Evolutionary conservation across 2,329 filamentous ascomycete genomes (phyloP), one percentile per base, ranked within the genome.

Genomic region (Furcasterigmium furcatum): DNA sequence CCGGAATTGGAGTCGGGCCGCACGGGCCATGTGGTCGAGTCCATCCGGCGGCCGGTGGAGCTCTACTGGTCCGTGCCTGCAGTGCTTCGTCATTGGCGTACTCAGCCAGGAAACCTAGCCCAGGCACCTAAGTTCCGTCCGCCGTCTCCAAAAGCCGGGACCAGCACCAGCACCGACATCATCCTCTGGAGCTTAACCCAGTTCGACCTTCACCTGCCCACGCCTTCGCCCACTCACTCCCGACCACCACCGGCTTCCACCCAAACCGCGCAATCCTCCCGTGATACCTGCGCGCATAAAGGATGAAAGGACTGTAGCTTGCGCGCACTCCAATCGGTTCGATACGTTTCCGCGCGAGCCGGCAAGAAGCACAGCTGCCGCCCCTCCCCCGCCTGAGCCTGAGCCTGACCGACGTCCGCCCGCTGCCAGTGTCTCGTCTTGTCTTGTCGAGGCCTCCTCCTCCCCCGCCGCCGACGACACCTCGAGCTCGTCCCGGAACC

Each of bases 111-210:
- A 21, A 27, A 27, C 24, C 24, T n/a, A 32, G 18, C 10, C 39
- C 27, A 41, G 25, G 14, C 27, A 27, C n/a, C 22, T n/a, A n/a
- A n/a, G n/a, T 40, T 16, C 38, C 13, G 21, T 19, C 27, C 27
- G 18, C 27, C 39, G 7, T 21, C 13, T 12, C 38, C 38, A 39
- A 21, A 3, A 24, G 21, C 24, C 14, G 39, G 25, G 39, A 10
- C 39, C 39, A 41, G 40, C 27, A 42, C 30, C 40, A 32, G 40
- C 27, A 42, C 27, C 40, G 40, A 42, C 40, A 42, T 42, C 40
- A 34, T 34, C 10, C 34, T 32, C 19, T 42, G 40, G 40, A 42
- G 40, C 40, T 42, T 42, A 21, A 42, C 40, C 40, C 29, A 32
- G 40, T 42, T 32, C 27, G 40, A 34, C 34, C n/a, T 36, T 10